Conservation (phyloP, 1,284 basidiomycete species). For the Cutaneotrichosporon sp. region DNA sequence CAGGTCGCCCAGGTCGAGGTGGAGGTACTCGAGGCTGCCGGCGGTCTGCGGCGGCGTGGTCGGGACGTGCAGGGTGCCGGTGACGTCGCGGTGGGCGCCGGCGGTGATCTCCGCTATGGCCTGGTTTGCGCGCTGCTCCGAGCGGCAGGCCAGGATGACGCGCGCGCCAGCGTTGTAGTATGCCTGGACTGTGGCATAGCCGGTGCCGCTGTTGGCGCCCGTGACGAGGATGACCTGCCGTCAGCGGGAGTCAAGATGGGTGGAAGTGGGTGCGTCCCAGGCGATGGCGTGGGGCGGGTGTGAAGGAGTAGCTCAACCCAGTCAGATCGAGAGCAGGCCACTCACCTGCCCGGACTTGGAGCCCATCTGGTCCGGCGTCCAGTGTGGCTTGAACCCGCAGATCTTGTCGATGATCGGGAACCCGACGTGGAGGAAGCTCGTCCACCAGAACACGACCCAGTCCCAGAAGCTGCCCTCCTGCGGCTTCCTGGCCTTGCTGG, state of each 20-base stretch:
- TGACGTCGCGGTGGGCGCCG: slow-evolving; percentile 36
- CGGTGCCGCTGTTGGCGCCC: slow-evolving; percentile 46
- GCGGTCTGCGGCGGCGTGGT: neutral
- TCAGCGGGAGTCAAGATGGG: too few relatives aligned
- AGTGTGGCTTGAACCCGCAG: slow-evolving; percentile 42
- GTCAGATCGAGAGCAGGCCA: neutral
- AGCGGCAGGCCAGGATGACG: slow-evolving; percentile 62
- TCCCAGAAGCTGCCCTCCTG: slow-evolving; percentile 5
- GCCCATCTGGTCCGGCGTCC: slow-evolving; percentile 58
- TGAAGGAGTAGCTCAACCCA: too few relatives aligned
- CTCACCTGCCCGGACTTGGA: slow-evolving; percentile 58
- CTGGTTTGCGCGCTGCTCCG: slow-evolving; percentile 55
- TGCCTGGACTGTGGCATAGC: slow-evolving; percentile 44
- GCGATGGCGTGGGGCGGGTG: too few relatives aligned
- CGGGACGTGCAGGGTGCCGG: neutral
- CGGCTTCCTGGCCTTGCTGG: too few relatives aligned
- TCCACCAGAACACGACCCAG: neutral
- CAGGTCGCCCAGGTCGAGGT: slow-evolving; percentile 64
- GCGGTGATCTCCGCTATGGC: slow-evolving; percentile 60
- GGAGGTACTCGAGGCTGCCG: slow-evolving; percentile 39
- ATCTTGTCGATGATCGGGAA: neutral
- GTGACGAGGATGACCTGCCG: slow-evolving; percentile 48
- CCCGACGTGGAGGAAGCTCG: neutral
- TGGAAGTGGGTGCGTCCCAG: too few relatives aligned
- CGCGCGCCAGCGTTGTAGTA: slow-evolving; percentile 62